A percentile compares a stretch with the other conserved stretches of the same genome.
These are phyloP conservation scores for Hirschioporus abietinus DNA, from an alignment of 768 basidiomycete species.

Conservation along the genomic window DNA sequence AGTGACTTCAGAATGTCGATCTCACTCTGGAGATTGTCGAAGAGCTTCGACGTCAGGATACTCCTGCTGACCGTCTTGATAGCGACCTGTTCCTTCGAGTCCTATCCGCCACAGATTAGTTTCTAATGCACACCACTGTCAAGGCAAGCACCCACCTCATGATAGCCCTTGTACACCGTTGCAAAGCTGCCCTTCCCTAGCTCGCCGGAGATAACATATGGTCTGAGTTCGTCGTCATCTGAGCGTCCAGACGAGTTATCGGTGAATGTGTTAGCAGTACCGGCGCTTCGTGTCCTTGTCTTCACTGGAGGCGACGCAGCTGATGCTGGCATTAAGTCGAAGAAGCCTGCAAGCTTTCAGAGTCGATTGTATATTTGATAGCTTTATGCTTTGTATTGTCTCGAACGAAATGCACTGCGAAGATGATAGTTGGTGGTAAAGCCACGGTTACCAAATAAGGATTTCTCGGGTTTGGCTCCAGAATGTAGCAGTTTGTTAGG, in stretches of 20 bases:
- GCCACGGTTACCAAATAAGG: too few species aligned
- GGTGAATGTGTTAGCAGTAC: background rate
- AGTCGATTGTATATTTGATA: too few species aligned
- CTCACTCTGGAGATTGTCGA: conserved; percentile 98
- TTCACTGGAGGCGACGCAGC: background rate
- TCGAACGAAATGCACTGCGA: too few species aligned
- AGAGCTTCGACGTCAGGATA: conserved; percentile 84
- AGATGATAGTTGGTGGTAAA: too few species aligned
- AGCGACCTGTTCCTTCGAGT: conserved; percentile 74
- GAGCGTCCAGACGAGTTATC: conserved; percentile 10
- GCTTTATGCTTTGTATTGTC: too few species aligned
- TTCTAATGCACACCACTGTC: background rate
- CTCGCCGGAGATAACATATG: conserved; percentile 71
- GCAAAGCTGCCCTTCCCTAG: conserved; percentile 94
- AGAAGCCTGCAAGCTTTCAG: background rate
- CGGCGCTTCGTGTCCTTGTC: background rate
- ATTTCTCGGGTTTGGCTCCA: too few species aligned
- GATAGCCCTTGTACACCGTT: conserved; percentile 91
- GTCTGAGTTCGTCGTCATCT: conserved; percentile 68
- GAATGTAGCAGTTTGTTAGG: too few species aligned
- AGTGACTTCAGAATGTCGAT: conserved; percentile 94
- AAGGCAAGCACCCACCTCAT: conserved; percentile 50
- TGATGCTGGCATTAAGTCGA: background rate
- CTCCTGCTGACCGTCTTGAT: conserved; percentile 92
- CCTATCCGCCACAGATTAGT: conserved; percentile 36